These are phyloP conservation scores for Entonaema liquescens DNA, from an alignment of 495 filamentous ascomycete species.

Conservation along the genomic window DNA sequence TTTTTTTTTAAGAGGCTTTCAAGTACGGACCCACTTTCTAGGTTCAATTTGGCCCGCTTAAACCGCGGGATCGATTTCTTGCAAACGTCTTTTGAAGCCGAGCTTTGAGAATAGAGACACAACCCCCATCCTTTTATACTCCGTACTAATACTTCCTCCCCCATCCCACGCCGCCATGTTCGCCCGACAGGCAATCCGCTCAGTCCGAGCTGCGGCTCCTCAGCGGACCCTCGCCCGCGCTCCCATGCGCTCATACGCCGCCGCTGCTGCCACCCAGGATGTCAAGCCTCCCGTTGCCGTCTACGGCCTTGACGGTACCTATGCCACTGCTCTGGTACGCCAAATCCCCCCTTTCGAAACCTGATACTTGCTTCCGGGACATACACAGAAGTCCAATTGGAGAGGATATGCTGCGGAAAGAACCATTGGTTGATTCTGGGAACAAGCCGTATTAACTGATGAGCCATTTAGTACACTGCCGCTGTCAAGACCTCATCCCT, in stretches of 20 bases:
- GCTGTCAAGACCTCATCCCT: constrained; percentile 85
- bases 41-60: constrained; percentile 24
- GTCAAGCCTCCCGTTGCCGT: constrained; percentile 87
- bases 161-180: constrained; percentile 61
- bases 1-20: too few species aligned
- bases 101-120: constrained; percentile 27
- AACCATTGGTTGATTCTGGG: background rate
- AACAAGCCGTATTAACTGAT: constrained; percentile 42
- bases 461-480: constrained; percentile 84
- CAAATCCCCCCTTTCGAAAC: constrained; percentile 30
- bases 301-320: constrained; percentile 96
- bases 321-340: constrained; percentile 95
- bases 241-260: constrained; percentile 75
- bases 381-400: constrained; percentile 13
- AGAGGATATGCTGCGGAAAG: background rate
- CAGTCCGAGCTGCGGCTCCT: constrained; percentile 65
- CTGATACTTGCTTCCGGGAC: background rate
- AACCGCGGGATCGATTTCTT: constrained; percentile 44
- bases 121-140: constrained; percentile 27
- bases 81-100: constrained; percentile 40
- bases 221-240: constrained; percentile 51
- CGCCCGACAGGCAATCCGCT: constrained; percentile 68
- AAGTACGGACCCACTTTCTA: constrained; percentile 1
- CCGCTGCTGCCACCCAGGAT: constrained; percentile 66
- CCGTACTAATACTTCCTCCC: constrained; percentile 25